Base-by-base conservation (phyloP, 495 filamentous ascomycete genomes). In the Amphirosellinia nigrospora region DNA sequence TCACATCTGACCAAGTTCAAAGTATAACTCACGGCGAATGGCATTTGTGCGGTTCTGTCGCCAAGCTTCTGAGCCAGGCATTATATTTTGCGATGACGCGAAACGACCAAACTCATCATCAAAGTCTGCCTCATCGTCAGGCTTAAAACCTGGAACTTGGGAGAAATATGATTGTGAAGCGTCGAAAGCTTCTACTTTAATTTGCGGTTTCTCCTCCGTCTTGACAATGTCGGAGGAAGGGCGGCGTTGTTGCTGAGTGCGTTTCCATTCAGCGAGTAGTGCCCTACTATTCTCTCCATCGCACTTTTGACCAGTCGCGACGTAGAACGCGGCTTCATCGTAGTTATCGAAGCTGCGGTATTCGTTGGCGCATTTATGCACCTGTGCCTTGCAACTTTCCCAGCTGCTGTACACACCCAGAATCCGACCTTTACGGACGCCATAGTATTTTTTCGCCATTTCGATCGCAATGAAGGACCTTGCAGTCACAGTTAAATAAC, bases 101-200 rank as follows among this genome's bases (percentile, higher is more conserved):
- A 79, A 77, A 36, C 80, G 77, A 21, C 48, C 62, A 13, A 82
- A 82, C 55, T 82, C 80, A 32, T 78, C 69, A 10, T 80, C 79
- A 45, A 82, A 82, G 2, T 68, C 62, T 9, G 77, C 73, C 48
- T 58, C 69, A 23, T 73, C 70, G 23, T 81, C 58, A 30, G 79
- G 77, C n/a, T 59, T 61, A 55, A 81, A 81, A 63, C 76, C 45
- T 1, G 71, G 64, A 36, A 77, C 76, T 58, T 78, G 75, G 34
- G 75, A 71, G 58, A 81, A 81, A 52, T 78, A 78, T 8, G 78
- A 80, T 30, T 81, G 79, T 9, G 79, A 78, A 19, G 77, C 62
- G 15, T 68, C 69, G 23, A 70, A 66, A 34, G 67, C 59, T 56
- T 50, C 64, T 30, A 68, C 62, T 23, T 77, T 73, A 53, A 36